Base-by-base conservation (phyloP, 2,329 filamentous ascomycete genomes). In the Diaporthe amygdali region DNA sequence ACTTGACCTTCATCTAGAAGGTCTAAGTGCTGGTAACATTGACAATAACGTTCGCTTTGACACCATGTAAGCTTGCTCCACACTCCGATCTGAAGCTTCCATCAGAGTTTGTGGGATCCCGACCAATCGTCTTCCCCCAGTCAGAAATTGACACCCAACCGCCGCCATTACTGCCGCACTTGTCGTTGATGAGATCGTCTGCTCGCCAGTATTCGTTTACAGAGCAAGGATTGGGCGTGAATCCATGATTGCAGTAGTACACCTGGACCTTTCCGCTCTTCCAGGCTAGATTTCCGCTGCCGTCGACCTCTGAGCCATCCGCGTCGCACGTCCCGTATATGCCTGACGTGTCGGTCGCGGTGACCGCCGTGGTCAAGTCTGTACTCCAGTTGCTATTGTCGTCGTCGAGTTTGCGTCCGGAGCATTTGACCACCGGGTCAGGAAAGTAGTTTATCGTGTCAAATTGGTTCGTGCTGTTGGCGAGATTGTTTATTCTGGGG, bases 121-220 rank as follows among this genome's bases (percentile, higher is more conserved):
- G 64, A 12, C 71, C 71, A 22, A 73, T 73, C 8, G 71, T 73
- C 37, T 71, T 61, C 17, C 56, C 55, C 71, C 66, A 66, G 34
- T 68, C 69, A 20, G 71, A 71, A 2, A 73, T 69, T 6, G 32
- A 44, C 25, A 73, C 71, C 71, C 71, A 73, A 15, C 71, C 71
- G 0, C 71, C 71, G 15, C 71, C 71, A 25, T 66, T 46, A 6
- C 44, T 34, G 34, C 71, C 71, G 30, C 71, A 73, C 7, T 47
- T 69, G n/a, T 71, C 46, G 15, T 55, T 67, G 39, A 73, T 73
- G 34, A 73, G 71, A 27, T 67, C 71, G 34, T 73, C 66, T n/a
- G 71, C 71, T 12, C 71, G 66, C 71, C 71, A 73, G 66, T 73
- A 73, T n/a, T 73, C 71, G 46, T 73, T 73, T 3, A 73, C 34